These are phyloP conservation scores for Candida tunisiensis DNA, from an alignment of 1,139 yeast genomes.

Conservation along the genomic window DNA sequence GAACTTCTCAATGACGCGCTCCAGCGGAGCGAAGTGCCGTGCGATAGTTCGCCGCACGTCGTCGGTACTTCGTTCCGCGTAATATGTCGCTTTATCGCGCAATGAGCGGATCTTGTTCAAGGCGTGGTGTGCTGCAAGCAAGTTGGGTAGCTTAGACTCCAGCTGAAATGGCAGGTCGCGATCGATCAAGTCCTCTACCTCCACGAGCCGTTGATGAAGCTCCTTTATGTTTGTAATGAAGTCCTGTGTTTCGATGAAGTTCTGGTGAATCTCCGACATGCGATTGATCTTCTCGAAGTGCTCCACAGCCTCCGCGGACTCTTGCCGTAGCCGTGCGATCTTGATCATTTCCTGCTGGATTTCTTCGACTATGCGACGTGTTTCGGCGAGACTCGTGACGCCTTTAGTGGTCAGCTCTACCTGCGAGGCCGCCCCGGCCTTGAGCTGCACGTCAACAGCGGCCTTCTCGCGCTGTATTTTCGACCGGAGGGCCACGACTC, in stretches of 20 bases:
- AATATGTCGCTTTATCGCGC: conserved; percentile 49
- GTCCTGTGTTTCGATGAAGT: conserved; percentile 49
- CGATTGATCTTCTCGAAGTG: conserved; percentile 44
- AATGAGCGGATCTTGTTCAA: conserved; percentile 62
- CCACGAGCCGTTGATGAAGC: no score
- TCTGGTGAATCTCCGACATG: conserved; percentile 52
- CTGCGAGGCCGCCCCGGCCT: conserved; percentile 44
- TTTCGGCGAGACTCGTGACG: conserved; percentile 13
- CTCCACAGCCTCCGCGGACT: conserved; percentile 17
- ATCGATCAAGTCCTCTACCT: no score
- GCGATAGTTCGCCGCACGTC: conserved; percentile 56
- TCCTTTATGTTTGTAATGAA: conserved; percentile 44
- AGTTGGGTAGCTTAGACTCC: conserved; percentile 39
- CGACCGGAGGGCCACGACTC: conserved; percentile 35
- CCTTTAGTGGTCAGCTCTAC: conserved; percentile 27
- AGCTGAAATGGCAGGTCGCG: conserved; percentile 30
- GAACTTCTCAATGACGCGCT: conserved; percentile 36
- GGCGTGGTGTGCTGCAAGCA: conserved; percentile 52
- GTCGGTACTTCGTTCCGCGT: conserved; percentile 38
- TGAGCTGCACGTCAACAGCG: conserved; percentile 53
- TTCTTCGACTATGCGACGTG: conserved; percentile 13
- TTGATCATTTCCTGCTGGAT: conserved; percentile 16
- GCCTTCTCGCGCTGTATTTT: conserved; percentile 55
- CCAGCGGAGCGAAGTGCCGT: conserved; percentile 39
- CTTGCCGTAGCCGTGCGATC: conserved; percentile 4